These are phyloP conservation scores for Bothriochloa decipiens DNA, from an alignment of 176 grass and related monocot genomes.

Conservation along the genomic window DNA sequence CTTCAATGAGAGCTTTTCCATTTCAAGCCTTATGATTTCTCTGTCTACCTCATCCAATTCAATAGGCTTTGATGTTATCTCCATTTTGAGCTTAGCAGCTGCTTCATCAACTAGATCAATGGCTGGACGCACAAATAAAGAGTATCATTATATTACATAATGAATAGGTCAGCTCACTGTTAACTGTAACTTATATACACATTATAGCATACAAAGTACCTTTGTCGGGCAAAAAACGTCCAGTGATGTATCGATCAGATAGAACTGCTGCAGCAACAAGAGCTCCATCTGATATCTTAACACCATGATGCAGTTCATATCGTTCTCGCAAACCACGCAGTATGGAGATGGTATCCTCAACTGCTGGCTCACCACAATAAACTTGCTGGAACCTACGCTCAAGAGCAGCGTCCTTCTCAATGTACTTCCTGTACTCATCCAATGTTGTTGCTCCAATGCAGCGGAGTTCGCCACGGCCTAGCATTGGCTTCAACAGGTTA, in stretches of 20 bases:
- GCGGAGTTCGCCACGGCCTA: slow-evolving; percentile 84
- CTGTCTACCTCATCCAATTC: slow-evolving; percentile 93
- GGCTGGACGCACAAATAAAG: slow-evolving; percentile 51
- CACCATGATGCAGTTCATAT: slow-evolving; percentile 94
- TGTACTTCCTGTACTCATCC: slow-evolving; percentile 95
- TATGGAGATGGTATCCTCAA: slow-evolving; percentile 89
- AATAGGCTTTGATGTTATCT: slow-evolving; percentile 95
- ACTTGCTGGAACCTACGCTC: slow-evolving; percentile 96
- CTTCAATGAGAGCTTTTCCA: slow-evolving; percentile 95
- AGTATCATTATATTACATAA: slow-evolving; percentile 31
- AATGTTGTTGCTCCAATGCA: slow-evolving; percentile 98
- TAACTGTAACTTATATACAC: not conserved
- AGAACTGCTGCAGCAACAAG: slow-evolving; percentile 87
- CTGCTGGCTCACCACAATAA: slow-evolving; percentile 85
- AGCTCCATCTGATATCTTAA: slow-evolving; percentile 92
- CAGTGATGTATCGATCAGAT: slow-evolving; percentile 93
- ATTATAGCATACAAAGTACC: slow-evolving; percentile 49
- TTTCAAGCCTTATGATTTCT: slow-evolving; percentile 91
- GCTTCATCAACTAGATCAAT: slow-evolving; percentile 98
- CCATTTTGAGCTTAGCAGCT: slow-evolving; percentile 97
- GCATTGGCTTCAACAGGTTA: slow-evolving; percentile 94
- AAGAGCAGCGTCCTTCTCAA: slow-evolving; percentile 95
- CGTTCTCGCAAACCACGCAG: slow-evolving; percentile 77
- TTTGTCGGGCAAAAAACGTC: slow-evolving; percentile 95
- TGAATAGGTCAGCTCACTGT: not conserved